Percentiles rank a stretch among this genome's conserved stretches.
Conservation (phyloP, 805 yeast genomes). For the Jamesozyma jinghongensis region DNA sequence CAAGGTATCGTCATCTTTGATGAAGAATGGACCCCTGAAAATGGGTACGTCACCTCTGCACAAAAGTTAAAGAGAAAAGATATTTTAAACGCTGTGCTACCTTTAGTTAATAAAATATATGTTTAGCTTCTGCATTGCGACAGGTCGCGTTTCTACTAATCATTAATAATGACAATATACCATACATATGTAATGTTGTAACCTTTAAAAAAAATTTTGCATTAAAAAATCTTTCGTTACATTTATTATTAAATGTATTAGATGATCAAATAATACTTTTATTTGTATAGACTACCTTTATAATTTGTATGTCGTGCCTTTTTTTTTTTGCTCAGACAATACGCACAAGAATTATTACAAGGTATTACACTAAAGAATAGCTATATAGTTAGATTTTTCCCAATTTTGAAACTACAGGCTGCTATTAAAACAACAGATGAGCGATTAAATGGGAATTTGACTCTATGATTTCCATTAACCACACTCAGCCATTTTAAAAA, state of each 20-base stretch:
- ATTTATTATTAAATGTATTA: too few relatives aligned
- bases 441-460: constrained; percentile 34
- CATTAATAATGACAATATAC: too few relatives aligned
- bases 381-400: constrained; percentile 23
- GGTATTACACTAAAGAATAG: too few relatives aligned
- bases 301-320: too few relatives aligned
- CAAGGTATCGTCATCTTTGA: constrained; percentile 71
- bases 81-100: constrained; percentile 62
- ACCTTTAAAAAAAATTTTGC: too few relatives aligned
- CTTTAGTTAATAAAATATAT: constrained; percentile 60
- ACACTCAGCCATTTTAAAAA: too few relatives aligned
- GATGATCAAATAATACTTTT: too few relatives aligned
- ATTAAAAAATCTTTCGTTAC: background rate
- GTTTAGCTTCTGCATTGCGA: too few relatives aligned
- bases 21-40: constrained; percentile 97
- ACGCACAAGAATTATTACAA: too few relatives aligned
- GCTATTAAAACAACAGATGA: constrained; percentile 31
- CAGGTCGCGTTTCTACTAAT: too few relatives aligned
- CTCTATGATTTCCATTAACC: constrained; percentile 22
- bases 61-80: constrained; percentile 93
- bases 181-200: background rate
- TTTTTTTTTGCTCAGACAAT: too few relatives aligned
- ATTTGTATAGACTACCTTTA: too few relatives aligned
- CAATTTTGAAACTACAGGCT: constrained; percentile 34
- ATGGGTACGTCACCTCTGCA: constrained; percentile 89